Percentiles rank a stretch among this genome's conserved stretches.
Evolutionary conservation across 2,329 filamentous ascomycete genomes (phyloP).

Genomic region (Xylariales sp.): DNA sequence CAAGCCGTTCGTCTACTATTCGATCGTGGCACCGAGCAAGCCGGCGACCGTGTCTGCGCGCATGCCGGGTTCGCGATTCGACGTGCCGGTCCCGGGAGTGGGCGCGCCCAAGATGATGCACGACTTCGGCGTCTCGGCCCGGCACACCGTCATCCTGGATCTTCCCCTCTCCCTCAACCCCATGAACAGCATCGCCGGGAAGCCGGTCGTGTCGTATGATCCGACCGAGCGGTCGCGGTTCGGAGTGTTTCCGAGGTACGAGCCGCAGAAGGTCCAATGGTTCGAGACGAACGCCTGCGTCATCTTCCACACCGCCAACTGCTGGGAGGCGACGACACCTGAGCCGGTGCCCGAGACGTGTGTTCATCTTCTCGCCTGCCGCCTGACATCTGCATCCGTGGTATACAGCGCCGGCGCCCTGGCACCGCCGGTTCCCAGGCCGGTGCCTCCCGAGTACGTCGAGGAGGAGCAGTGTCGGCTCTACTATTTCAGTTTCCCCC

Average conservation of each 20-base stretch:
- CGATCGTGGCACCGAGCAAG: constrained; percentile 30
- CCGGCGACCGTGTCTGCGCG: constrained; percentile 19
- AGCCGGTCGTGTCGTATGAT: constrained; percentile 57
- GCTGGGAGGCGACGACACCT: constrained; percentile 52
- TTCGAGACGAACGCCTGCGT: constrained; percentile 64
- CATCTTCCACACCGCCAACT: constrained; percentile 69
- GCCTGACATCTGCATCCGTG: constrained; percentile 60
- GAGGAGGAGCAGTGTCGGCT: constrained; percentile 65
- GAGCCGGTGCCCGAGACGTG: constrained; percentile 26
- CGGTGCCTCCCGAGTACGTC: constrained; percentile 29
- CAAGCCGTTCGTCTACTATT: constrained; percentile 64
- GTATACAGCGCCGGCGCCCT: constrained; percentile 63
- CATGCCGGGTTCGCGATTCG: constrained; percentile 34
- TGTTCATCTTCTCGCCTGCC: constrained; percentile 62
- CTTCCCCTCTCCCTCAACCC: constrained; percentile 63
- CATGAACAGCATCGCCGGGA: constrained; percentile 51
- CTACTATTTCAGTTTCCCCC: constrained; percentile 62
- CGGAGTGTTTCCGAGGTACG: constrained; percentile 60
- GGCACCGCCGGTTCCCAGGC: constrained; percentile 41
- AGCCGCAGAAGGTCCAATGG: constrained; percentile 56
- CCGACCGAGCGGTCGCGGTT: constrained; percentile 54
- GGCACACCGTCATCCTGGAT: constrained; percentile 64
- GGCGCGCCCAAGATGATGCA: constrained; percentile 69
- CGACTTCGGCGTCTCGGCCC: constrained; percentile 63
- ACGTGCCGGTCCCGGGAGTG: constrained; percentile 55